phyloP scores from a whole-genome alignment of 176 grass and related monocot species.

The Urochloa ruziziensis region DNA sequence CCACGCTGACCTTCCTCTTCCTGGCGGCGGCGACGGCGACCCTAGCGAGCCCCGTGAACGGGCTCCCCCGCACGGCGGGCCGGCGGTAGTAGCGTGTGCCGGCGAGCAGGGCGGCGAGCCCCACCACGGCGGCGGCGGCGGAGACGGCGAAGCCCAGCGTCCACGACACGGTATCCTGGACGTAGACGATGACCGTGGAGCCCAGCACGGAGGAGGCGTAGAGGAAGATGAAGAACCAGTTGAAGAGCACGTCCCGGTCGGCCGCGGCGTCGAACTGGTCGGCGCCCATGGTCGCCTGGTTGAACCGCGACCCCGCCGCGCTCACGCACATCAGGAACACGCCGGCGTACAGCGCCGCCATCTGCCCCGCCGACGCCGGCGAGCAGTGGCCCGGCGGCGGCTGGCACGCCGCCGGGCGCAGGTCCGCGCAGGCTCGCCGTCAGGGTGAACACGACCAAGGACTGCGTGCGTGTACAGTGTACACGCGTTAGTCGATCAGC shows the following conservation, averaged over 20 bases:
- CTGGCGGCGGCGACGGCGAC: constrained; percentile 51
- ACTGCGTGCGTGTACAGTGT: background rate
- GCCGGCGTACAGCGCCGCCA: constrained; percentile 44
- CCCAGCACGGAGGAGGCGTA: constrained; percentile 50
- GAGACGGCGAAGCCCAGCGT: constrained; percentile 45
- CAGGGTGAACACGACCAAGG: constrained; percentile 59
- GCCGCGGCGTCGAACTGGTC: constrained; percentile 61
- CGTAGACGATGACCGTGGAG: constrained; percentile 56
- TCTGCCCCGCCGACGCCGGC: constrained; percentile 33
- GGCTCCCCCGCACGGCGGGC: constrained; percentile 48
- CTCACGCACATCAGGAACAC: constrained; percentile 51
- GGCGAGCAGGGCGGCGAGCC: constrained; percentile 45
- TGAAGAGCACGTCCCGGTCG: constrained; percentile 64
- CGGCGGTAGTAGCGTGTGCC: constrained; percentile 51
- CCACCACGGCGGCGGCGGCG: constrained; percentile 12
- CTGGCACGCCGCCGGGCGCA: constrained; percentile 38
- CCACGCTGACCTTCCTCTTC: constrained; percentile 41
- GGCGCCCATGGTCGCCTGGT: constrained; percentile 71
- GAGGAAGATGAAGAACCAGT: constrained; percentile 78
- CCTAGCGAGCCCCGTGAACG: constrained; percentile 56
- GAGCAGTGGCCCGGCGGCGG: constrained; percentile 21
- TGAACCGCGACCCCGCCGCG: constrained; percentile 65
- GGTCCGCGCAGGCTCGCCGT: constrained; percentile 41
- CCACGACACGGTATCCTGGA: constrained; percentile 72
- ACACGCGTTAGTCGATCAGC: background rate